Evolutionary conservation across 2,329 filamentous ascomycete genomes (phyloP), one percentile per base, ranked within the genome.

Genomic region (Colletotrichum sp.): DNA sequence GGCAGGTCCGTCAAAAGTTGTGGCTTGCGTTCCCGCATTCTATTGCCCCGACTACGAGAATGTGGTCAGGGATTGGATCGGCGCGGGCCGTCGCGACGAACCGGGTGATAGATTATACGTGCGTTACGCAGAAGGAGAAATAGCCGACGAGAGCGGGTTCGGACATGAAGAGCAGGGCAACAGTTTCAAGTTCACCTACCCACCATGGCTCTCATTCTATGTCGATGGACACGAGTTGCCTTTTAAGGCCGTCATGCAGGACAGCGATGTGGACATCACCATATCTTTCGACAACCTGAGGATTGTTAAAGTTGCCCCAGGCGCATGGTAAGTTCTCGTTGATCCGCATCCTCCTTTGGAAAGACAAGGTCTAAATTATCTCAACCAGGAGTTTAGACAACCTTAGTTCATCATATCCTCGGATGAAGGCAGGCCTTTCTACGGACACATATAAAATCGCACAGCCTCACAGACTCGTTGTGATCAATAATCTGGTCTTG

Each of bases 281-380:
- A 16, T 70, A n/a, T 34, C 24, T 15, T 64, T 34, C 2, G 56
- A 70, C 6, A 36, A 70, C 8, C 32, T 70, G 1, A 26, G n/a
- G 3, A 30, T 36, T 7, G 8, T 64, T 3, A 18, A 26, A 21
- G 26, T 70, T 1, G 15, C 13, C 21, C 16, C 34, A n/a, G 56
- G 56, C 8, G 26, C 67, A 52, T 64, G 67, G 67, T 70, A 64
- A 8, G 56, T 64, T 4, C 18, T 61, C 8, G 7, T 13, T 26
- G 16, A 15, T 5, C 0, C 18, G 2, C 43, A 1, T 52, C 2
- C n/a, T 52, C 6, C 6, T 1, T 52, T 8, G 6, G 5, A 4
- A 24, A 13, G 3, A 52, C 13, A 21, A 8, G 24, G 5, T 12
- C 30, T 66, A 1, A 34, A 38, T 32, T 5, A 10, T 30, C 12